Evolutionary conservation across 2,329 filamentous ascomycete genomes (phyloP).

Genomic region (Alternaria consortialis): DNA sequence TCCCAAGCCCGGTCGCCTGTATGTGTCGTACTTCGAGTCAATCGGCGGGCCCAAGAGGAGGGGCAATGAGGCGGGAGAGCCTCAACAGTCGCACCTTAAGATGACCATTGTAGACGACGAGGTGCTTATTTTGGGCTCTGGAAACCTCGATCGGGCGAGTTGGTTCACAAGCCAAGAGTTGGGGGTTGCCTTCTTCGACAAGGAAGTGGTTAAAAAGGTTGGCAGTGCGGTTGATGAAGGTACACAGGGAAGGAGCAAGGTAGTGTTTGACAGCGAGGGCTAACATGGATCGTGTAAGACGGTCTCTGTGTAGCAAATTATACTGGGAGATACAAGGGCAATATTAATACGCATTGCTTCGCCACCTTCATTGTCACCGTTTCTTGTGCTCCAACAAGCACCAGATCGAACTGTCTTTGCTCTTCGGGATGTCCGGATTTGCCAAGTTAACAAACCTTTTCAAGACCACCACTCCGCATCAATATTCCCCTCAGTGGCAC

Average conservation of each 20-base stretch:
- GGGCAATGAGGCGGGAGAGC: slow-evolving; percentile 59
- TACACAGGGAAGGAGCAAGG: slow-evolving; percentile 34
- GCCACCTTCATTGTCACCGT: not conserved
- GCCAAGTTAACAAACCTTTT: too few species aligned
- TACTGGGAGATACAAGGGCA: not conserved
- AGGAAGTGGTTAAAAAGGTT: slow-evolving; percentile 50
- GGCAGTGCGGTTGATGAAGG: slow-evolving; percentile 30
- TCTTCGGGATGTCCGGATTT: too few species aligned
- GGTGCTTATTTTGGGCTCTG: slow-evolving; percentile 76
- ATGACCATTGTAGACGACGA: slow-evolving; percentile 75
- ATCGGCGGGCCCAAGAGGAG: slow-evolving; percentile 31
- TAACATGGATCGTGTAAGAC: not conserved
- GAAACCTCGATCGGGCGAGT: slow-evolving; percentile 84
- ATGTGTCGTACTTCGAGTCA: slow-evolving; percentile 67
- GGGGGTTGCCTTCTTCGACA: slow-evolving; percentile 67
- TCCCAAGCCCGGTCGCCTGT: slow-evolving; percentile 58
- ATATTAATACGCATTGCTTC: not conserved
- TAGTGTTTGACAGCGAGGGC: slow-evolving; percentile 33
- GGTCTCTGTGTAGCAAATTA: not conserved
- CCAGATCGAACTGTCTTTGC: too few species aligned
- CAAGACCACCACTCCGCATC: too few species aligned
- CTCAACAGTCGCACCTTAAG: slow-evolving; percentile 80
- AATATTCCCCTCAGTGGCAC: too few species aligned
- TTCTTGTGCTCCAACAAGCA: too few species aligned
- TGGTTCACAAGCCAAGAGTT: slow-evolving; percentile 90